Conservation (phyloP, 2,329 filamentous ascomycete genomes). For the Colletotrichum costaricense region DNA sequence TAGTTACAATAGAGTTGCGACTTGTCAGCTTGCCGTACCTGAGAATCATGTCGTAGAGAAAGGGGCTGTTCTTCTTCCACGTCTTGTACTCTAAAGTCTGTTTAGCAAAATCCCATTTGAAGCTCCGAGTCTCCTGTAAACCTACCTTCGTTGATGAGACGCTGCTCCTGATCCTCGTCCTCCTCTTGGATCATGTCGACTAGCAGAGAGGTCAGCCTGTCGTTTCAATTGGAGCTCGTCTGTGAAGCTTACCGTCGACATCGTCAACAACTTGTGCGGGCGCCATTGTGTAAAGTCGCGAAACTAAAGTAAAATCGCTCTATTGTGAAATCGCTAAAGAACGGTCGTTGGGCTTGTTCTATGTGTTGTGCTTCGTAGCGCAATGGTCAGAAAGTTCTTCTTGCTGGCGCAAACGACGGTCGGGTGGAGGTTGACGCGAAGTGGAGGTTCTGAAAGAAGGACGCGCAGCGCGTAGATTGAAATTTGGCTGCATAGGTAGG, state of each 20-base stretch:
- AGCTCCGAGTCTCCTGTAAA: not conserved
- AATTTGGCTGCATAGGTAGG: conserved; percentile 19
- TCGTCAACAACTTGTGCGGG: conserved; percentile 61
- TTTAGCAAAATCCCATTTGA: not conserved
- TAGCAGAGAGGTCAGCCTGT: conserved; percentile 40
- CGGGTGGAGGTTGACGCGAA: conserved; percentile 27
- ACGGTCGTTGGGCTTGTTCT: not conserved
- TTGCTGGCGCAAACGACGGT: conserved; percentile 21
- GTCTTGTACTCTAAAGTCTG: conserved; percentile 89
- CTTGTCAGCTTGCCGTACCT: conserved; percentile 60
- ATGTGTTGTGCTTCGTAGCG: conserved; percentile 5
- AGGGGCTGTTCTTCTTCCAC: conserved; percentile 99
- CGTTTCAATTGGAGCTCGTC: not conserved
- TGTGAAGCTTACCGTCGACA: conserved; percentile 55
- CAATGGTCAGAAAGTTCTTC: conserved; percentile 18
- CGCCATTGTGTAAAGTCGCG: conserved; percentile 50
- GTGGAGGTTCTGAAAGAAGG: conserved; percentile 5
- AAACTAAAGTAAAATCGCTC: not conserved
- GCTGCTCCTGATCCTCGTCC: conserved; percentile 79
- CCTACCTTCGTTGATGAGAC: conserved; percentile 91
- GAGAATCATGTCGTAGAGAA: conserved; percentile 97
- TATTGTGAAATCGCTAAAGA: not conserved
- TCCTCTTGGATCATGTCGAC: conserved; percentile 72
- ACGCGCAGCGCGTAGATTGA: conserved; percentile 36
- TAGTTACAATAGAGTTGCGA: not conserved